Evolutionary conservation across 805 yeast genomes (phyloP).

Genomic region (Candida oleophila): DNA sequence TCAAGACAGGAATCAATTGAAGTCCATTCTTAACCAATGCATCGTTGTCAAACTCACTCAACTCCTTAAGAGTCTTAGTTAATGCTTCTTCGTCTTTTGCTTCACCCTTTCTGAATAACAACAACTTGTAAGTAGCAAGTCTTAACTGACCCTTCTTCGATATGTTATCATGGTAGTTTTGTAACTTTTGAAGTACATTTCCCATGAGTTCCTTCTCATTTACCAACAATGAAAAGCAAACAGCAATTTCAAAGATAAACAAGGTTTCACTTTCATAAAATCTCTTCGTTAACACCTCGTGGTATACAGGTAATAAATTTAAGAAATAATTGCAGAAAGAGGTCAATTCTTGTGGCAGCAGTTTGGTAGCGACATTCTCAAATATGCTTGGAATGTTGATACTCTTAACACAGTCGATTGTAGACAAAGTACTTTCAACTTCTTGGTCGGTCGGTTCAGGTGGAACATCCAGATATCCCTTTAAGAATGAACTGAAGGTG

Average conservation of each 20-base stretch:
- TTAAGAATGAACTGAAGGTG: constrained; percentile 86
- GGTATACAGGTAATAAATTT: constrained; percentile 12
- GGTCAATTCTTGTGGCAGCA: constrained; percentile 33
- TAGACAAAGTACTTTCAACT: constrained; percentile 78
- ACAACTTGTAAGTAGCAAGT: constrained; percentile 50
- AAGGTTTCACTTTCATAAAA: constrained; percentile 47
- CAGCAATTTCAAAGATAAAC: constrained; percentile 46
- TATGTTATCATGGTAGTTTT: constrained; percentile 11
- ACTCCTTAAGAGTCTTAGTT: constrained; percentile 18
- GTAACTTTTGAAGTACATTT: constrained; percentile 12
- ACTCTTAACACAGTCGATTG: constrained; percentile 78
- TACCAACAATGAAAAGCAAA: constrained; percentile 33
- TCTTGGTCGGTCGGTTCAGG: constrained; percentile 94
- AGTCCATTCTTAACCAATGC: constrained; percentile 44
- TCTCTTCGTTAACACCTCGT: constrained; percentile 29
- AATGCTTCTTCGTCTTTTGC: constrained; percentile 3
- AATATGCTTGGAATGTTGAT: constrained; percentile 61
- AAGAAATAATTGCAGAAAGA: constrained; percentile 18
- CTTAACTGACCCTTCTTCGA: constrained; percentile 39
- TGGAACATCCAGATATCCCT: constrained; percentile 81
- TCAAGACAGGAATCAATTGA: constrained; percentile 46
- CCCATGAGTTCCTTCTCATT: constrained; percentile 23
- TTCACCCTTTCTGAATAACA: constrained; percentile 41
- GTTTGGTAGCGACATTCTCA: constrained; percentile 41
- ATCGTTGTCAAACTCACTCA: constrained; percentile 37